Conservation (phyloP, 352 stramenopile genomes). For the Globisporangium carolinianum region DNA sequence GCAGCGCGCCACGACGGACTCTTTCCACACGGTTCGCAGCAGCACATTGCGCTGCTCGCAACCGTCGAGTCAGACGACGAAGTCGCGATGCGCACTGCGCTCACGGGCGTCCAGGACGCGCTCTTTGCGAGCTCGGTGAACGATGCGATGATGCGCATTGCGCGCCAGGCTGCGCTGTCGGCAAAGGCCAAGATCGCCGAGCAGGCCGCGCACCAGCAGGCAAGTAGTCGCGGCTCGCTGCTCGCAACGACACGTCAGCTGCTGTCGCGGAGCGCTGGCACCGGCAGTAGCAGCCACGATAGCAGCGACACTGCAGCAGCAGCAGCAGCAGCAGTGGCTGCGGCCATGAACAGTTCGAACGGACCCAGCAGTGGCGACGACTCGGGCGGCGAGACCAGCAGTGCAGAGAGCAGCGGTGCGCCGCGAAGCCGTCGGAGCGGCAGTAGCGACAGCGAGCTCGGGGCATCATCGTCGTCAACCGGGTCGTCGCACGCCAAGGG, state of each 20-base stretch:
- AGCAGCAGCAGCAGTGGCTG: background rate
- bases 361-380: constrained; percentile 29
- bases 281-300: constrained; percentile 18
- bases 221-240: constrained; percentile 47
- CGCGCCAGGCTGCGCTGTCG: constrained; percentile 67
- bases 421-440: constrained; percentile 17
- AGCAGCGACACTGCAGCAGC: constrained; percentile 15
- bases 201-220: constrained; percentile 65
- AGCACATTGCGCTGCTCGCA: constrained; percentile 42
- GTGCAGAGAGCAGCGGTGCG: constrained; percentile 5
- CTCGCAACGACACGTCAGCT: constrained; percentile 71
- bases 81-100: constrained; percentile 43
- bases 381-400: constrained; percentile 15
- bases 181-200: constrained; percentile 80
- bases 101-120: constrained; percentile 50
- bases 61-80: constrained; percentile 41
- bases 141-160: constrained; percentile 80
- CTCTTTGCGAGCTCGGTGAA: constrained; percentile 70
- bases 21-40: constrained; percentile 60
- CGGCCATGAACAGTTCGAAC: constrained; percentile 1
- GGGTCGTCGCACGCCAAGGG: background rate
- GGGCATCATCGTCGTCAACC: background rate
- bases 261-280: constrained; percentile 30
- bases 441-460: background rate
- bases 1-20: constrained; percentile 59